Percentiles rank a stretch among this genome's conserved stretches.
These are phyloP conservation scores for Dryas octopetala DNA, from an alignment of 306 rosid genomes.

Conservation along the genomic window DNA sequence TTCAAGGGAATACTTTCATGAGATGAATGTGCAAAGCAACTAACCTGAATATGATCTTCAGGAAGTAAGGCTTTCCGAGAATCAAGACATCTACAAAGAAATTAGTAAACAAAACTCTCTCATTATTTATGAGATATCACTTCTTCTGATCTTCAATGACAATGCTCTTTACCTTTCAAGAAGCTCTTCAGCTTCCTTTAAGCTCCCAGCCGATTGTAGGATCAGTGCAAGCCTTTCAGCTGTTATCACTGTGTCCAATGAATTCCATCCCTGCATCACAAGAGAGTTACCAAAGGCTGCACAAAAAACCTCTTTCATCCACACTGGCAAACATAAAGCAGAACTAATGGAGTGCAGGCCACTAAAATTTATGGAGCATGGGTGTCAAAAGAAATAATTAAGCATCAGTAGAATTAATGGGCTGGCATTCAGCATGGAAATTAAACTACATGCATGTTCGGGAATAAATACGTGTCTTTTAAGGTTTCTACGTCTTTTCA, in stretches of 20 bases:
- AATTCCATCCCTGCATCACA: slow-evolving; percentile 70
- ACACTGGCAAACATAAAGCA: neutral
- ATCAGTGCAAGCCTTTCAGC: slow-evolving; percentile 81
- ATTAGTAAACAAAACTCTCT: neutral
- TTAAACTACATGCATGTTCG: no score
- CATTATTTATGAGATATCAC: neutral
- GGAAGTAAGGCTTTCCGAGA: slow-evolving; percentile 67
- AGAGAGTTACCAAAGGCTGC: slow-evolving; percentile 11
- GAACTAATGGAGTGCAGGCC: neutral
- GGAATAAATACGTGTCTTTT: no score
- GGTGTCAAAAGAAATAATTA: no score
- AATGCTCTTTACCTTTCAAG: slow-evolving; percentile 63
- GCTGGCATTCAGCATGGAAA: no score
- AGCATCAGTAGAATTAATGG: no score
- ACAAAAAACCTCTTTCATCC: neutral
- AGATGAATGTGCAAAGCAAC: slow-evolving; percentile 10
- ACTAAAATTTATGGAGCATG: neutral
- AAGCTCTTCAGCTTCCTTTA: slow-evolving; percentile 74
- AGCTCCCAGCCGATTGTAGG: slow-evolving; percentile 50
- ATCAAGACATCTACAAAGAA: slow-evolving; percentile 61
- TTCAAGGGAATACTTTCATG: neutral
- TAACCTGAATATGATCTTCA: slow-evolving; percentile 70
- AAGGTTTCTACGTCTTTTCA: no score
- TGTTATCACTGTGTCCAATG: slow-evolving; percentile 65
- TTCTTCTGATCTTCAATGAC: neutral